phyloP scores from a whole-genome alignment of 78 protist genomes.

The Speleostelium caveatum region DNA sequence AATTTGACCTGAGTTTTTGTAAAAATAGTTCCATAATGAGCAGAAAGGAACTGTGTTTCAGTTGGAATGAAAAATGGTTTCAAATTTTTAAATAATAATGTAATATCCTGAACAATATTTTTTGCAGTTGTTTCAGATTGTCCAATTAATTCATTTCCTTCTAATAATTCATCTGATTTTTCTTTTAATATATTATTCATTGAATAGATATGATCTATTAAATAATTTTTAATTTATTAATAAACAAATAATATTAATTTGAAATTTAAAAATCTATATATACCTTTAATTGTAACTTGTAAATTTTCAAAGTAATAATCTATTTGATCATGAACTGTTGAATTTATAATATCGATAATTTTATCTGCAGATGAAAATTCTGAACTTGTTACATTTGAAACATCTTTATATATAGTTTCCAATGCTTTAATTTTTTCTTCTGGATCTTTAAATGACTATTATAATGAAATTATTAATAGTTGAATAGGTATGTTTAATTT shows the following conservation, averaged over 20 bases:
- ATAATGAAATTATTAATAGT: not conserved
- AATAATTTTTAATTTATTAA: not conserved
- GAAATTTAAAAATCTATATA: too few species aligned
- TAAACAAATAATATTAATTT: not conserved
- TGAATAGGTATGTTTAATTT: not conserved
- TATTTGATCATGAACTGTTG: constrained; percentile 59
- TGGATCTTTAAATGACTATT: constrained; percentile 44
- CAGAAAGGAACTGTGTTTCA: constrained; percentile 47
- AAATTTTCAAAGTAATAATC: constrained; percentile 52
- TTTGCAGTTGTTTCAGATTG: constrained; percentile 51
- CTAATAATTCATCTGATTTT: constrained; percentile 11
- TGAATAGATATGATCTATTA: constrained; percentile 13
- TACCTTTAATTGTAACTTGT: constrained; percentile 58
- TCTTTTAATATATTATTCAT: constrained; percentile 18
- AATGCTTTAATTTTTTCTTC: constrained; percentile 55
- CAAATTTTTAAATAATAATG: constrained; percentile 37
- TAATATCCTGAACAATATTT: constrained; percentile 29
- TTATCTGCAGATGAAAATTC: constrained; percentile 31
- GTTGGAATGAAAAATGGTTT: constrained; percentile 74
- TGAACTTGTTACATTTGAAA: not conserved
- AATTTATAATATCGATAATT: constrained; percentile 42
- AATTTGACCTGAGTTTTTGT: constrained; percentile 65
- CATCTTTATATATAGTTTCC: constrained; percentile 48
- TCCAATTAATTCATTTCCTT: constrained; percentile 2
- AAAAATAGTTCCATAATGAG: constrained; percentile 50